Evolutionary conservation across 2,329 filamentous ascomycete species (phyloP).

Genomic region (Diaporthe caulivora): DNA sequence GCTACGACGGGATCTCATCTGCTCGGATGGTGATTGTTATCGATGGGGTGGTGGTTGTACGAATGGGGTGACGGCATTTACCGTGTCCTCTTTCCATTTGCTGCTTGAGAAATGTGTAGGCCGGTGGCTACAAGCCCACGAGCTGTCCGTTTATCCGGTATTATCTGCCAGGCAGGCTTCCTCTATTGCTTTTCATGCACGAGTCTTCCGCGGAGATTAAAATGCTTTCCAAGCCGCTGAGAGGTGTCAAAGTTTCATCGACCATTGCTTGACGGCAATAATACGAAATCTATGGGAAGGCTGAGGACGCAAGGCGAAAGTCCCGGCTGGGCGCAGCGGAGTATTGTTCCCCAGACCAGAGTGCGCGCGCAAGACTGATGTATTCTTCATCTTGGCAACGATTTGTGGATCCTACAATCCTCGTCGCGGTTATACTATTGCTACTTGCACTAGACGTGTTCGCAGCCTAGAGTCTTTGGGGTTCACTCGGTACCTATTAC

Average conservation of each 20-base stretch:
- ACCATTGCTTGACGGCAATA: slow-evolving; percentile 1
- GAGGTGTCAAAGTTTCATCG: slow-evolving; percentile 22
- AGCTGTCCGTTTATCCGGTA: background rate
- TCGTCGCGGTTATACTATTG: slow-evolving; percentile 4
- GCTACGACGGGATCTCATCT: background rate
- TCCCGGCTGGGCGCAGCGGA: slow-evolving; percentile 2
- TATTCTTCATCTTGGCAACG: background rate
- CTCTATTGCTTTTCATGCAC: background rate
- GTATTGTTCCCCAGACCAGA: background rate
- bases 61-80: background rate
- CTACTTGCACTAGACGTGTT: background rate
- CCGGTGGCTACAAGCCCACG: background rate
- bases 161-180: background rate
- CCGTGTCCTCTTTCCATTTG: background rate
- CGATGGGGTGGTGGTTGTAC: too few species aligned
- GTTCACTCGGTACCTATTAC: background rate
- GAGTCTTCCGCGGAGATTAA: background rate
- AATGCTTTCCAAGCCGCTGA: background rate
- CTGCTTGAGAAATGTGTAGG: background rate
- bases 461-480: background rate
- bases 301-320: background rate
- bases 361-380: background rate
- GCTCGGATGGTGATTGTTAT: background rate
- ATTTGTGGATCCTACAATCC: background rate
- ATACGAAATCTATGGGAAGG: background rate